Conservation (phyloP, 2,329 filamentous ascomycete species). For the Arthrocladium fulminans region DNA sequence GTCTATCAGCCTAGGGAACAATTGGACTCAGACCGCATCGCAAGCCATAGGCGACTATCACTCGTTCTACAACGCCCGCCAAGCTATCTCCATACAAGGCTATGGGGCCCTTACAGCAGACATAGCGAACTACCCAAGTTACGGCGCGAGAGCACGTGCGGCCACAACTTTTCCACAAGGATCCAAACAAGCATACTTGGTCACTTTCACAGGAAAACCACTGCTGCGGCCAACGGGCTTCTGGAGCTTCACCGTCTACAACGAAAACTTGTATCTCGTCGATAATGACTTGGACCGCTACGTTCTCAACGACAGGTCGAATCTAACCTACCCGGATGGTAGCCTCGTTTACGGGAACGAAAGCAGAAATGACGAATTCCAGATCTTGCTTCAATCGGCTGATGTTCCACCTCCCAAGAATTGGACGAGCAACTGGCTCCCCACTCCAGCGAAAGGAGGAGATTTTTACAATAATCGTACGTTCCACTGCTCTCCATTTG, state of each 20-base stretch:
- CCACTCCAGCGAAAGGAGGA: neutral
- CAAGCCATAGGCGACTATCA: neutral
- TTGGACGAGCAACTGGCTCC: constrained; percentile 19
- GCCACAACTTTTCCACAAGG: neutral
- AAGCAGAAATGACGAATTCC: constrained; percentile 15
- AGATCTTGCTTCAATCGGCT: constrained; percentile 25
- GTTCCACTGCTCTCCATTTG: too few relatives aligned
- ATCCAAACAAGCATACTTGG: neutral
- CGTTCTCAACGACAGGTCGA: constrained; percentile 22
- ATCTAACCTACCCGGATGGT: constrained; percentile 24
- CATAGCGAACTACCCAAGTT: neutral
- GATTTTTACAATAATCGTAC: too few relatives aligned
- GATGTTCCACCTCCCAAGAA: constrained; percentile 23
- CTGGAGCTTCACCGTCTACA: constrained; percentile 22
- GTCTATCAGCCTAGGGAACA: neutral
- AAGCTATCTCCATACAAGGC: neutral
- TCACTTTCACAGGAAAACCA: neutral
- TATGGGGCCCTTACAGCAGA: neutral
- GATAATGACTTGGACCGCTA: constrained; percentile 22
- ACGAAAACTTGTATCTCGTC: constrained; percentile 21
- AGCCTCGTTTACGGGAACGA: constrained; percentile 11
- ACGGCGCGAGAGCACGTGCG: neutral
- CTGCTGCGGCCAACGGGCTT: neutral
- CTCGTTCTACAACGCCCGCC: neutral
- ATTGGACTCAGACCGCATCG: neutral